Conservation (phyloP, 2,329 filamentous ascomycete genomes). For the Setomelanomma holmii region DNA sequence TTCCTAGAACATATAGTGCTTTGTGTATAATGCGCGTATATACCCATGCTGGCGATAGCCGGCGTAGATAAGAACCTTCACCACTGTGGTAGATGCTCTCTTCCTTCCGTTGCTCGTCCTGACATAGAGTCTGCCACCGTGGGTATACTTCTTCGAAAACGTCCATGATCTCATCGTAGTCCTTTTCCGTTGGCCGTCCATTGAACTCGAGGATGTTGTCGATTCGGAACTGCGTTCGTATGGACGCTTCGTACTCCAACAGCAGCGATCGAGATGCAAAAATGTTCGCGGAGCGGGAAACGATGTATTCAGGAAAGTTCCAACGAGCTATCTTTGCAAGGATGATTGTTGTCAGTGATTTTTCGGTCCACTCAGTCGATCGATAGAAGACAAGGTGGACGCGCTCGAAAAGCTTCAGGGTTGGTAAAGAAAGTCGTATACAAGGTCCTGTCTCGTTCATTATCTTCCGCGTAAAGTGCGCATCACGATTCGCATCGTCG, state of each 20-base stretch:
- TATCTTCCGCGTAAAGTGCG: constrained; percentile 80
- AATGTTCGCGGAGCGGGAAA: constrained; percentile 87
- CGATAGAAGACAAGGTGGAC: constrained; percentile 96
- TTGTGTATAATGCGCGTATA: constrained; percentile 95
- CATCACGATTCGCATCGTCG: constrained; percentile 68
- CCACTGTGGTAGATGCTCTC: constrained; percentile 77
- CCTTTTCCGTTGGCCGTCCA: constrained; percentile 70
- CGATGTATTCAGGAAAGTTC: constrained; percentile 89
- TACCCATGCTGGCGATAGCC: constrained; percentile 89
- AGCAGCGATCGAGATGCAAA: constrained; percentile 78
- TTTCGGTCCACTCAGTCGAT: constrained; percentile 96
- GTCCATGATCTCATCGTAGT: constrained; percentile 71
- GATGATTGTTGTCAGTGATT: constrained; percentile 93
- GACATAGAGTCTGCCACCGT: constrained; percentile 77
- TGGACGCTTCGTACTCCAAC: constrained; percentile 86
- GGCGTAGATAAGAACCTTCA: constrained; percentile 86
- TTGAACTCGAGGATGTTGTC: constrained; percentile 84
- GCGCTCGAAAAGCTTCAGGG: constrained; percentile 85
- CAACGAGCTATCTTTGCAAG: constrained; percentile 86
- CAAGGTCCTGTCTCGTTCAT: constrained; percentile 80
- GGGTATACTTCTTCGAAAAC: constrained; percentile 78
- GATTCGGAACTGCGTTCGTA: constrained; percentile 80
- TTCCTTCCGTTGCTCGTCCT: constrained; percentile 80
- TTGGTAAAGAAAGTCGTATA: constrained; percentile 75
- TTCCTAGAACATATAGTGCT: constrained; percentile 76